Evolutionary conservation across 106 monocot genomes (phyloP).

Genomic region (Platanthera zijinensis): DNA sequence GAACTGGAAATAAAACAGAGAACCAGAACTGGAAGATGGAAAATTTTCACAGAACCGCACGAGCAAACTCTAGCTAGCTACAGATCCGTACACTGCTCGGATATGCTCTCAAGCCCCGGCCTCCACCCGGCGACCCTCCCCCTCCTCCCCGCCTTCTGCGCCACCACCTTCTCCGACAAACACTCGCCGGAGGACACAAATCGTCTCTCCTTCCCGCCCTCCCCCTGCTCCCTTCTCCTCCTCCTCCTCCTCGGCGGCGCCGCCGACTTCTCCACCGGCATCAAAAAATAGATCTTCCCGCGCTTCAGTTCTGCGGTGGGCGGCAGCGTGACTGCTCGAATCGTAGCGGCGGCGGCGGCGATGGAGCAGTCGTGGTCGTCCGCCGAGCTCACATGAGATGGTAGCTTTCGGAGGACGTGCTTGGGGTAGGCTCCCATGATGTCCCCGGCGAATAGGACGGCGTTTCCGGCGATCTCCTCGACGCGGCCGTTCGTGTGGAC

Average conservation of each 20-base stretch:
- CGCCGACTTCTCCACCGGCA: slow-evolving; percentile 27
- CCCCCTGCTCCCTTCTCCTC: slow-evolving; percentile 19
- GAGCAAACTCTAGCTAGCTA: not conserved
- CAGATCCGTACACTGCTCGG: slow-evolving; percentile 26
- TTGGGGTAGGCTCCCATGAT: slow-evolving; percentile 70
- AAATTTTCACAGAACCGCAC: no score
- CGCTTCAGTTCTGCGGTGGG: slow-evolving; percentile 69
- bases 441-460: slow-evolving; percentile 53
- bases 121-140: slow-evolving; percentile 73
- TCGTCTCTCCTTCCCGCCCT: slow-evolving; percentile 40
- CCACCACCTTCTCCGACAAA: slow-evolving; percentile 40
- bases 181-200: slow-evolving; percentile 42
- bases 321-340: slow-evolving; percentile 33
- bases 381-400: slow-evolving; percentile 21
- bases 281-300: slow-evolving; percentile 89
- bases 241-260: slow-evolving; percentile 2
- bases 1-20: not conserved
- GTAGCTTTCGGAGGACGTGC: slow-evolving; percentile 71
- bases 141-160: slow-evolving; percentile 45
- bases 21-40: not conserved
- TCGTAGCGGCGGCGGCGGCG: not conserved
- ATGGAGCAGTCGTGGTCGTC: slow-evolving; percentile 16
- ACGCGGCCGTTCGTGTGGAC: slow-evolving; percentile 82
- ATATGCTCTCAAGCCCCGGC: slow-evolving; percentile 81
- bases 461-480: slow-evolving; percentile 67